Conservation (phyloP, 306 rosid genomes). For the Vachellia pachyceras region DNA sequence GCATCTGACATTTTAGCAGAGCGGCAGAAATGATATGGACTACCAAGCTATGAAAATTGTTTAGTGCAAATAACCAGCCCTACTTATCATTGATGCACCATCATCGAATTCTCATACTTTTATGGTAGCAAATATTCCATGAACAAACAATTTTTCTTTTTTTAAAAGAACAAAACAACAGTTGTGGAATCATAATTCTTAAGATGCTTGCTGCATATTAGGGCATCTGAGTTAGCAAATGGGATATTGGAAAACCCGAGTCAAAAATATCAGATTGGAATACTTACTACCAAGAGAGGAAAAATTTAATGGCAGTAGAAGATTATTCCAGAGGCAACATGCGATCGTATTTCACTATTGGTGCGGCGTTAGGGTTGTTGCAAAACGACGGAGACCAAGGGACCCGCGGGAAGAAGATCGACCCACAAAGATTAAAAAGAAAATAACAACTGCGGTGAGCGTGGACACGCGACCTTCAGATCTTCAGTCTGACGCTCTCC, state of each 20-base stretch:
- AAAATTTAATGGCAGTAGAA: no score
- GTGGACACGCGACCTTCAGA: slow-evolving; percentile 35
- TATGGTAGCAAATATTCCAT: neutral
- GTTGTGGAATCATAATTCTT: neutral
- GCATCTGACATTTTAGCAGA: neutral
- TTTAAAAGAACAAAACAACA: neutral
- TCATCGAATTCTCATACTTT: neutral
- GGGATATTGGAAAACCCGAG: neutral
- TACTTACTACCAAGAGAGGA: no score
- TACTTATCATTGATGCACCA: neutral
- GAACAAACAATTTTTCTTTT: neutral
- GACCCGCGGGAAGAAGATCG: neutral
- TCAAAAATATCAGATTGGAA: no score
- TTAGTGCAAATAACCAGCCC: neutral
- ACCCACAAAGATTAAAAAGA: no score
- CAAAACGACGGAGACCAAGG: neutral
- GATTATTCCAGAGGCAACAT: no score
- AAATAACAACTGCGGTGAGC: slow-evolving; percentile 13
- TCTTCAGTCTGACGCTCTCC: slow-evolving; percentile 38
- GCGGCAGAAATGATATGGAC: neutral
- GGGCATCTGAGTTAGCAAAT: neutral
- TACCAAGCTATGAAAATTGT: neutral
- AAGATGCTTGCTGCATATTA: neutral
- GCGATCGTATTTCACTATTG: no score
- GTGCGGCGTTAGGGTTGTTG: neutral